These are phyloP conservation scores for Skeletonema potamos DNA, from an alignment of 108 stramenopile genomes.

Conservation along the genomic window DNA sequence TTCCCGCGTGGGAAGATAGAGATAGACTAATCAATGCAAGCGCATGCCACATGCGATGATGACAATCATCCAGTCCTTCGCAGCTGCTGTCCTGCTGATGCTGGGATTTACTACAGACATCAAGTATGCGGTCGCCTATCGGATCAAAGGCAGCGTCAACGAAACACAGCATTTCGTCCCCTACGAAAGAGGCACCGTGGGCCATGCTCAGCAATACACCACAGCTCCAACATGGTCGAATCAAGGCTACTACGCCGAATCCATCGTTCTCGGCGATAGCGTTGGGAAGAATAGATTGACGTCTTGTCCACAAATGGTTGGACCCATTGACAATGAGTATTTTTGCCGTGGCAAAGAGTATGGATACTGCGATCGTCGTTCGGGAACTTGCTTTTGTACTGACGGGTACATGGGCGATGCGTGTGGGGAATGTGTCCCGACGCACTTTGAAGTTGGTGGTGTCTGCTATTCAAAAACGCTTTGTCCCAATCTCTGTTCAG, in stretches of 20 bases:
- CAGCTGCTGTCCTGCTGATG: too few species aligned
- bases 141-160: constrained; percentile 34
- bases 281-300: constrained; percentile 33
- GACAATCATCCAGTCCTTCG: too few species aligned
- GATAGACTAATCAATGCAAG: too few species aligned
- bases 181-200: constrained; percentile 46
- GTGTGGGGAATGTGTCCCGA: constrained; percentile 57
- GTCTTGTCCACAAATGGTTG: constrained; percentile 75
- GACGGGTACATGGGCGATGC: constrained; percentile 71
- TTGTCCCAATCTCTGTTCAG: constrained; percentile 73
- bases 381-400: constrained; percentile 81
- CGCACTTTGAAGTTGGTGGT: constrained; percentile 53
- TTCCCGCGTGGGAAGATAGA: too few species aligned
- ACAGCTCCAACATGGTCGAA: constrained; percentile 15
- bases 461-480: constrained; percentile 64
- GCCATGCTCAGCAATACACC: constrained; percentile 30
- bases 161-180: constrained; percentile 43
- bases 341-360: constrained; percentile 61
- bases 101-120: too few species aligned
- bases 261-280: constrained; percentile 12
- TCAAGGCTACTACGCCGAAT: constrained; percentile 30
- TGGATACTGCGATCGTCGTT: constrained; percentile 83
- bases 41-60: too few species aligned
- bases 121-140: constrained; percentile 19
- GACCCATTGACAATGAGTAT: constrained; percentile 60